A percentile compares a stretch with the other conserved stretches of the same genome.
These are phyloP conservation scores for Suhomyces sp. DNA, from an alignment of 805 yeast genomes.

Conservation along the genomic window DNA sequence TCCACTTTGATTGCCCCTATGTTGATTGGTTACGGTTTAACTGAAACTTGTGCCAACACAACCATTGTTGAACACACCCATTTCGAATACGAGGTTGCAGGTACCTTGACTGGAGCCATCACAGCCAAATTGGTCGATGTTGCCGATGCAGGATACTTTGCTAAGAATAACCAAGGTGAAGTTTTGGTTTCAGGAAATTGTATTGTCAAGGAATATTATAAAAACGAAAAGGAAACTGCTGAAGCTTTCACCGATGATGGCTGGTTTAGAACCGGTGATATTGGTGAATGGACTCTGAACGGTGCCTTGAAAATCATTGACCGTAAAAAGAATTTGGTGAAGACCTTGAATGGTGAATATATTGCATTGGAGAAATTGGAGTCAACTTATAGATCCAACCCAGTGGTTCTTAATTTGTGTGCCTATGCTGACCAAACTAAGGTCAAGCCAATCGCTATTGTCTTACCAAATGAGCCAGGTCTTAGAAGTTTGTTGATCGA, in stretches of 20 bases:
- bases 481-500: slow-evolving; percentile 57
- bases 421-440: slow-evolving; percentile 87
- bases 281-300: slow-evolving; percentile 83
- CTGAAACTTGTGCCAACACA: slow-evolving; percentile 93
- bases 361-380: slow-evolving; percentile 95
- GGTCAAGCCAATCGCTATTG: slow-evolving; percentile 90
- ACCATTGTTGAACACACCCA: slow-evolving; percentile 62
- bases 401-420: slow-evolving; percentile 76
- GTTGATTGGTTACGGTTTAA: slow-evolving; percentile 93
- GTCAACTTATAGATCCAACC: slow-evolving; percentile 82
- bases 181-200: slow-evolving; percentile 74
- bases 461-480: slow-evolving; percentile 74
- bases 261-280: slow-evolving; percentile 97
- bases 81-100: slow-evolving; percentile 75
- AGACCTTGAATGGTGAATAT: slow-evolving; percentile 95
- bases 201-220: slow-evolving; percentile 75
- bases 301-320: slow-evolving; percentile 86
- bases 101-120: slow-evolving; percentile 78
- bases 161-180: slow-evolving; percentile 93
- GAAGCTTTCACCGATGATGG: slow-evolving; percentile 76
- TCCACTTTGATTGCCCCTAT: slow-evolving; percentile 76
- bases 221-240: slow-evolving; percentile 77
- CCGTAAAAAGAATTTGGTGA: slow-evolving; percentile 92
- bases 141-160: slow-evolving; percentile 85
- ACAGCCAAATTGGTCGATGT: slow-evolving; percentile 90